Base-by-base conservation (phyloP, 306 rosid species). In the Trifolium pratense region DNA sequence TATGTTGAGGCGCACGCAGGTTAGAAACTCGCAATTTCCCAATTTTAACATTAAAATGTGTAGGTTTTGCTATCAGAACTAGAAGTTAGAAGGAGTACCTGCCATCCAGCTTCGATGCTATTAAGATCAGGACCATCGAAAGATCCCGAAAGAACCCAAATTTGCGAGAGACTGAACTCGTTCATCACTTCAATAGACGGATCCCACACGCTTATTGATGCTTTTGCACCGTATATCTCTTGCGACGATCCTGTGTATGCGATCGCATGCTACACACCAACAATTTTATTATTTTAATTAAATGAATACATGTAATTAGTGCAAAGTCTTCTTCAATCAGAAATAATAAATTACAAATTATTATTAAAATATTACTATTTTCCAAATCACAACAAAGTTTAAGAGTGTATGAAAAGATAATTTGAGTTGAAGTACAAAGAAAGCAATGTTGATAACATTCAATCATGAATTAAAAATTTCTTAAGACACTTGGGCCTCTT, bases 21-120 rank as follows among this genome's bases (percentile, higher is more conserved):
- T 34, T 34, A 7, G 39, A 34, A 34, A 1, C 9, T 4, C 39
- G 5, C 9, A 34, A 34, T 34, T 29, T 3, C 4, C 32, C 0
- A 29, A 0, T 29, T 29, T 29, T 29, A 29, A 29, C 5, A 3
- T 5, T 29, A 29, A 29, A 29, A 4, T 29, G 32, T 29, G 32
- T 1, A 6, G 4, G 32, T 4, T 29, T 29, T 6, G 32, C 32
- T 4, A 1, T 29, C 4, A 29, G 25, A 70, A 57, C 9, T 45
- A 51, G 67, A 68, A 68, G 61, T 18, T n/a, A 52, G 66, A 61
- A 74, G 62, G 45, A 49, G 84, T 90, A 93, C 98, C 98, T 93
- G 98, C 98, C 98, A 93, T 64, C 98, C 98, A 73, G 96, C 98
- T 89, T 93, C 98, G 26, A 93, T 93, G 87, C 97, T 93, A 64